Percentiles rank a stretch among this genome's conserved stretches.
phyloP scores from a whole-genome alignment of 331 rosid species.

The Acacia pycnantha region DNA sequence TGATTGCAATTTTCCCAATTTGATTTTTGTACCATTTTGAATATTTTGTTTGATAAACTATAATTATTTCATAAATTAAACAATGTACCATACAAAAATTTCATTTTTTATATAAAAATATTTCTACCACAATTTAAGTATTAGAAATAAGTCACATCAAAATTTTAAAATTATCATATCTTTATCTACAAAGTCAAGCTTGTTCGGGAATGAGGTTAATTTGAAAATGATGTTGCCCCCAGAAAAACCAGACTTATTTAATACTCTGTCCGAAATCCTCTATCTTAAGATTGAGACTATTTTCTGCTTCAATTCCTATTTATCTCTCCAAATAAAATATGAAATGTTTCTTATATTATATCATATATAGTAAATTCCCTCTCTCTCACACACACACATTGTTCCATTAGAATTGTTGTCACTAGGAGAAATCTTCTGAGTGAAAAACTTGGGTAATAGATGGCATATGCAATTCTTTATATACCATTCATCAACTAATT shows the following conservation, averaged over 20 bases:
- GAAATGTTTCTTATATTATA: neutral
- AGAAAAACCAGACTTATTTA: neutral
- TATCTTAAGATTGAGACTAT: neutral
- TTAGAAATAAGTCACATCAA: neutral
- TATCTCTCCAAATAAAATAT: neutral
- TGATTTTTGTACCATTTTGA: neutral
- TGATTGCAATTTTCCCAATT: no score
- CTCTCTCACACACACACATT: neutral
- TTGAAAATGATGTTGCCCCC: neutral
- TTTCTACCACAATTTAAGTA: neutral
- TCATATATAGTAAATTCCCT: neutral
- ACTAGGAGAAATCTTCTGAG: no score
- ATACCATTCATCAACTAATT: neutral
- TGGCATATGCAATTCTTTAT: no score
- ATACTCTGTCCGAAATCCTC: neutral
- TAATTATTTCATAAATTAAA: neutral
- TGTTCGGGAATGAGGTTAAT: neutral
- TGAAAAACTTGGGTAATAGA: no score
- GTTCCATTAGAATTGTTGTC: neutral
- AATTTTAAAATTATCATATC: neutral
- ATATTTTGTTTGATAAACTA: neutral
- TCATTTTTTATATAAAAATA: neutral
- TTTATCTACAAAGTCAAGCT: neutral
- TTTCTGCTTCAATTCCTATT: neutral
- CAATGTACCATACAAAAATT: no score